Conservation (phyloP, 2,329 filamentous ascomycete species). For the Talaromyces sp. region DNA sequence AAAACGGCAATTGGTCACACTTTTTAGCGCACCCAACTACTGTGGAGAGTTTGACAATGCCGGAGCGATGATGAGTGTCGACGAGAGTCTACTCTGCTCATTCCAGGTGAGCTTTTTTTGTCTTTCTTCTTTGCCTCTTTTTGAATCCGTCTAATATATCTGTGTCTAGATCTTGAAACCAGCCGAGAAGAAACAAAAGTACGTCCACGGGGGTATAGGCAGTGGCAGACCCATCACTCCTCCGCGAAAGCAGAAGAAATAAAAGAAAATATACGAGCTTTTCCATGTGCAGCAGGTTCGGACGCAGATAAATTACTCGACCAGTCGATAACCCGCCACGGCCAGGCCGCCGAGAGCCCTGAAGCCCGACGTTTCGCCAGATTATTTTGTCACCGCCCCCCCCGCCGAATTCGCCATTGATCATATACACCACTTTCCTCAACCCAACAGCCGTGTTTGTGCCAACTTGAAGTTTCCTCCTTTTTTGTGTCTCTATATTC, state of each 20-base stretch:
- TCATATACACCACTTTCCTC: neutral
- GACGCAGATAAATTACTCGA: constrained; percentile 67
- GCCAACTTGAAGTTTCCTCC: neutral
- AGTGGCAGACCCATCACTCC: constrained; percentile 65
- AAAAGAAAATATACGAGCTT: constrained; percentile 66
- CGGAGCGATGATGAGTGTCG: constrained; percentile 99
- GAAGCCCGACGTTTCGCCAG: neutral
- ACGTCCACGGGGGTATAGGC: constrained; percentile 72
- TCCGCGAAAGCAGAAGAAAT: constrained; percentile 67
- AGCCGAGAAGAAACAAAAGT: constrained; percentile 99
- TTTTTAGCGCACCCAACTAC: constrained; percentile 98
- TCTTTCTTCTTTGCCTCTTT: constrained; percentile 6
- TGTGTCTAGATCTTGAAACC: constrained; percentile 83
- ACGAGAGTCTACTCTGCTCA: constrained; percentile 95
- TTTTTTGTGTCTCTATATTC: neutral
- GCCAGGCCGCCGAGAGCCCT: neutral
- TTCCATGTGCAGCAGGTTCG: constrained; percentile 80
- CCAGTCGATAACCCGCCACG: neutral
- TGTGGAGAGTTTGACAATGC: constrained; percentile 99
- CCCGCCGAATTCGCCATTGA: neutral
- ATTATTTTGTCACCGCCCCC: neutral
- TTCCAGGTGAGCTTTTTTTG: constrained; percentile 69
- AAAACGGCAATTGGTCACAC: constrained; percentile 91
- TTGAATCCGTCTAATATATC: constrained; percentile 7
- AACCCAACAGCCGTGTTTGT: neutral